These are phyloP conservation scores for Alternaria alternata DNA, from an alignment of 2,329 filamentous ascomycete species.

Conservation along the genomic window DNA sequence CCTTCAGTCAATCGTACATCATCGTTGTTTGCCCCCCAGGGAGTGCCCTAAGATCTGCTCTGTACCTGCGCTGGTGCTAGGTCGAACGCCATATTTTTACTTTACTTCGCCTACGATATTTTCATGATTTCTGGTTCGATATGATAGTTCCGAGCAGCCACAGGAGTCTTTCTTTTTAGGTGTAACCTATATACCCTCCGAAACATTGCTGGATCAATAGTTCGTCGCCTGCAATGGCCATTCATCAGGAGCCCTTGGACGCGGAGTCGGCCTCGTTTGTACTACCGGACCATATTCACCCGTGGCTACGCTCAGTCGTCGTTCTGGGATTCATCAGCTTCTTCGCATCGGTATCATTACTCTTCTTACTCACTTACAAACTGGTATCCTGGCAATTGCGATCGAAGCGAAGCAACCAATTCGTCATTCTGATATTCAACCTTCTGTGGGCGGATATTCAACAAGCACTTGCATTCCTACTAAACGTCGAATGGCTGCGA, in stretches of 20 bases:
- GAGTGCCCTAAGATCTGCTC: slow-evolving; percentile 11
- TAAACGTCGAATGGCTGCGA: slow-evolving; percentile 68
- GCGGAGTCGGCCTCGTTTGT: slow-evolving; percentile 40
- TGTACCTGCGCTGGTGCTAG: slow-evolving; percentile 7
- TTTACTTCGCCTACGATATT: slow-evolving; percentile 1
- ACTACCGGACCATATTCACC: slow-evolving; percentile 46
- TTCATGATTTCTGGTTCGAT: slow-evolving; percentile 19
- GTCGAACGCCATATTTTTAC: slow-evolving; percentile 10
- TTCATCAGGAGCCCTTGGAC: slow-evolving; percentile 30
- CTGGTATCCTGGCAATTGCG: slow-evolving; percentile 52
- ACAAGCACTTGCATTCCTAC: slow-evolving; percentile 69
- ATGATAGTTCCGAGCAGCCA: slow-evolving; percentile 25
- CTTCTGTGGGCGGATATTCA: slow-evolving; percentile 73
- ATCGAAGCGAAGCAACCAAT: slow-evolving; percentile 64
- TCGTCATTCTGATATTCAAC: slow-evolving; percentile 74
- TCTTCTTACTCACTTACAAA: slow-evolving; percentile 57
- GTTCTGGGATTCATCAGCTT: slow-evolving; percentile 58
- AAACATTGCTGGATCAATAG: not conserved
- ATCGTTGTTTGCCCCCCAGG: slow-evolving; percentile 25
- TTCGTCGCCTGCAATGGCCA: slow-evolving; percentile 27
- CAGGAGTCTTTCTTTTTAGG: slow-evolving; percentile 22
- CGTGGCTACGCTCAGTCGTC: slow-evolving; percentile 58
- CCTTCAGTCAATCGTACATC: slow-evolving; percentile 31
- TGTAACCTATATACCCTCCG: slow-evolving; percentile 16
- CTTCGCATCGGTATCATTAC: slow-evolving; percentile 53